Percentiles rank a stretch among this genome's conserved stretches.
Evolutionary conservation across 768 basidiomycete species (phyloP).

Genomic region (Kockovaella imperatae): DNA sequence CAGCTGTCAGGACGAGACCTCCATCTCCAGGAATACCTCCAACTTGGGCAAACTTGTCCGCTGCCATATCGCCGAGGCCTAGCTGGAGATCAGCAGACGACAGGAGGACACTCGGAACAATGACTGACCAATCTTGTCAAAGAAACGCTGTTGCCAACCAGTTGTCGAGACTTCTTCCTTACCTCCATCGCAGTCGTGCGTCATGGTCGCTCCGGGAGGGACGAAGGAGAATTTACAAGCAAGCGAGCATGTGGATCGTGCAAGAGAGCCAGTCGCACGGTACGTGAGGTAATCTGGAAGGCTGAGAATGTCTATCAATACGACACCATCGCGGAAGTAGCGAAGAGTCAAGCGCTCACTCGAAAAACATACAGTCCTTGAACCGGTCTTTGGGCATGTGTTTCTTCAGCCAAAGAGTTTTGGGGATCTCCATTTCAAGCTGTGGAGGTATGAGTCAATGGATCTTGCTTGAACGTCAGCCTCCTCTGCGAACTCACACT

Average conservation of each 20-base stretch:
- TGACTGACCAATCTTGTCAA: slow-evolving; percentile 67
- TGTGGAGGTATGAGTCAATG: slow-evolving; percentile 39
- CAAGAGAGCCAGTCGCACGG: slow-evolving; percentile 66
- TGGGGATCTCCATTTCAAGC: slow-evolving; percentile 98
- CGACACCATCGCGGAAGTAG: slow-evolving; percentile 48
- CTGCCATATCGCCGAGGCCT: slow-evolving; percentile 42
- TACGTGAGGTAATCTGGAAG: slow-evolving; percentile 95
- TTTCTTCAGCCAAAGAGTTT: slow-evolving; percentile 91
- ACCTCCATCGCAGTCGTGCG: slow-evolving; percentile 36
- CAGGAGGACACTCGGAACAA: not conserved
- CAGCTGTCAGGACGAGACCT: slow-evolving; percentile 62
- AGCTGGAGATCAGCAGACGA: not conserved
- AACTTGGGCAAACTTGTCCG: slow-evolving; percentile 64
- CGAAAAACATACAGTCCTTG: slow-evolving; percentile 47
- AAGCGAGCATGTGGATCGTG: slow-evolving; percentile 82
- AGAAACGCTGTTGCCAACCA: slow-evolving; percentile 88
- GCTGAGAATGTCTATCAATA: slow-evolving; percentile 63
- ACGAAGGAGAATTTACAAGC: slow-evolving; percentile 95
- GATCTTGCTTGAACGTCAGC: slow-evolving; percentile 6
- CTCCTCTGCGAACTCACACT: slow-evolving; percentile 51
- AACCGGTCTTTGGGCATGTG: slow-evolving; percentile 70
- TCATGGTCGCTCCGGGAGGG: slow-evolving; percentile 51
- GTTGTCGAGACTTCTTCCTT: slow-evolving; percentile 46
- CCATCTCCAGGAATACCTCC: slow-evolving; percentile 58
- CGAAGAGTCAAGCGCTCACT: slow-evolving; percentile 31